A percentile compares a stretch with the other conserved stretches of the same genome.
These are phyloP conservation scores for Taphrina flavorubra DNA, from an alignment of 1,139 yeast genomes.

Conservation along the genomic window DNA sequence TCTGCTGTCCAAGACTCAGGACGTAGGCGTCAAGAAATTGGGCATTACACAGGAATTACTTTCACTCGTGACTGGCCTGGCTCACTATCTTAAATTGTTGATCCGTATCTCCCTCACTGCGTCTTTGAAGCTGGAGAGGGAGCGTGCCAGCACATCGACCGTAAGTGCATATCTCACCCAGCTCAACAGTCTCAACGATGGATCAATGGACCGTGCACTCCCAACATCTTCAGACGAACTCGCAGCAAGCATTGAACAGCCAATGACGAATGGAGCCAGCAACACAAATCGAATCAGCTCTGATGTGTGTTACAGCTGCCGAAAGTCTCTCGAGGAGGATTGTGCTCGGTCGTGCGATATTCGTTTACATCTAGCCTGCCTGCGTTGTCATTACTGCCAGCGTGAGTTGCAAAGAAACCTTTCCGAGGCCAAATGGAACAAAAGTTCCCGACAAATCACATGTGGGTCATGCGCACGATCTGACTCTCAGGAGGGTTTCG, in stretches of 20 bases:
- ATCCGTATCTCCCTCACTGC: slow-evolving; percentile 57
- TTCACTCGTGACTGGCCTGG: slow-evolving; percentile 86
- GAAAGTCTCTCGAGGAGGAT: slow-evolving; percentile 73
- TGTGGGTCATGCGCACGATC: slow-evolving; percentile 66
- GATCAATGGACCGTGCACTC: slow-evolving; percentile 24
- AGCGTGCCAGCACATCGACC: slow-evolving; percentile 52
- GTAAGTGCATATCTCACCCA: slow-evolving; percentile 60
- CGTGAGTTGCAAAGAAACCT: slow-evolving; percentile 53
- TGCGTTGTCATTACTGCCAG: slow-evolving; percentile 54
- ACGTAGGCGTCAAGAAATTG: slow-evolving; percentile 46
- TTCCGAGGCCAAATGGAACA: slow-evolving; percentile 57
- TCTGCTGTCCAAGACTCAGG: slow-evolving; percentile 50
- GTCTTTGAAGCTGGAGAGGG: slow-evolving; percentile 43
- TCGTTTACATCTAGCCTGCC: slow-evolving; percentile 41
- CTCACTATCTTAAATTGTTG: slow-evolving; percentile 86
- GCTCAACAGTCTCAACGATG: slow-evolving; percentile 32
- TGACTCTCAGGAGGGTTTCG: slow-evolving; percentile 63
- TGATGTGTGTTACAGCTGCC: slow-evolving; percentile 76
- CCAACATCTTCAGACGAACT: slow-evolving; percentile 19
- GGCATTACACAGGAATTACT: slow-evolving; percentile 65
- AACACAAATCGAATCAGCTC: slow-evolving; percentile 59
- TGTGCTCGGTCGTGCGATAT: slow-evolving; percentile 41
- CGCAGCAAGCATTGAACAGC: neutral
- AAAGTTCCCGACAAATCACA: slow-evolving; percentile 54
- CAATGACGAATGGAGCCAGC: neutral